phyloP scores from a whole-genome alignment of 352 stramenopile species.

The Phytophthora colocasiae region DNA sequence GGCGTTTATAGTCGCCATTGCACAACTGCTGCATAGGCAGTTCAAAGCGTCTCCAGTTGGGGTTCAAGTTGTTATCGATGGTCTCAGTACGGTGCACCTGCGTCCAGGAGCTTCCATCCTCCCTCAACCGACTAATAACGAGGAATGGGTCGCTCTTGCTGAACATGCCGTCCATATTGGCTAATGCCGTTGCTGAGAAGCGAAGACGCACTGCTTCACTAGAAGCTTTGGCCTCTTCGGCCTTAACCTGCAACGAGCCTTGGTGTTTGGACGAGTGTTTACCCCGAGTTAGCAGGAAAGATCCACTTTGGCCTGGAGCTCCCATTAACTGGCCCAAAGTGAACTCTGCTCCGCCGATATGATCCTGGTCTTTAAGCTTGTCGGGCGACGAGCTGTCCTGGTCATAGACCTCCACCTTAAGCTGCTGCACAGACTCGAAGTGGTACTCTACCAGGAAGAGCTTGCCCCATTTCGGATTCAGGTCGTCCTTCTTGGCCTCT shows the following conservation, averaged over 20 bases:
- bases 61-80: constrained; percentile 79
- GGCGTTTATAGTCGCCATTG: constrained; percentile 76
- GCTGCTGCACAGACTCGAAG: constrained; percentile 87
- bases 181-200: constrained; percentile 52
- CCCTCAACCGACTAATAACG: constrained; percentile 58
- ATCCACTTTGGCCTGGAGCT: constrained; percentile 64
- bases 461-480: constrained; percentile 83
- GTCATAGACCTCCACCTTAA: constrained; percentile 90
- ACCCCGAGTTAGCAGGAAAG: constrained; percentile 55
- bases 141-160: constrained; percentile 73
- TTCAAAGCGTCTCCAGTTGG: constrained; percentile 64
- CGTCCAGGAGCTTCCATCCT: constrained; percentile 62
- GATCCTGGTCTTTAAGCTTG: constrained; percentile 73
- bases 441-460: constrained; percentile 85
- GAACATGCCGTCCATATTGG: constrained; percentile 78
- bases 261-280: constrained; percentile 55
- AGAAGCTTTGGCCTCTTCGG: constrained; percentile 61
- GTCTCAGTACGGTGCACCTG: constrained; percentile 73
- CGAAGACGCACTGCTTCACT: constrained; percentile 54
- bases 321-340: constrained; percentile 85
- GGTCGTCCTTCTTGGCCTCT: constrained; percentile 77
- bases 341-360: constrained; percentile 80
- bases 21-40: constrained; percentile 75
- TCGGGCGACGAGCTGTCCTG: constrained; percentile 71
- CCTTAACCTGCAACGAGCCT: constrained; percentile 63